Percentiles rank a stretch among this genome's conserved stretches.
Conservation (phyloP, 441 rosid genomes). For the Biscutella auriculata region DNA sequence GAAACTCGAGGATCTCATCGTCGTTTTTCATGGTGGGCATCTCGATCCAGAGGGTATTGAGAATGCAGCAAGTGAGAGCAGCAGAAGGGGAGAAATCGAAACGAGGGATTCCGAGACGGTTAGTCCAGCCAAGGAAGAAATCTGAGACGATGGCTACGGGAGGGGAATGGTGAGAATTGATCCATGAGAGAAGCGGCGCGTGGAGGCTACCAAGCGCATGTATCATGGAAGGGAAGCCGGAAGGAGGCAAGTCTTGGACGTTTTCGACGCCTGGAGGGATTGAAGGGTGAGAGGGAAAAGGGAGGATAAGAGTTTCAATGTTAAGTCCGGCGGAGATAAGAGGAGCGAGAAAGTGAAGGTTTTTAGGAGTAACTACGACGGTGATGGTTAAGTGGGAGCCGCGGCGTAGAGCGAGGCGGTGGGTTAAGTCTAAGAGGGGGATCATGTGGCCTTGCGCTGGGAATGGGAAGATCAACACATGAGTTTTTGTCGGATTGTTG, state of each 20-base stretch:
- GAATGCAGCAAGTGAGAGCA: slow-evolving; percentile 29
- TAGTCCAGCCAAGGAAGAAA: slow-evolving; percentile 45
- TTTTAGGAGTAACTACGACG: slow-evolving; percentile 27
- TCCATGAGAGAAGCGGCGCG: slow-evolving; percentile 36
- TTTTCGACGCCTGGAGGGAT: slow-evolving; percentile 24
- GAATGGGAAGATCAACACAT: slow-evolving; percentile 37
- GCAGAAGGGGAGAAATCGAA: slow-evolving; percentile 43
- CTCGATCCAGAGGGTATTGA: slow-evolving; percentile 27
- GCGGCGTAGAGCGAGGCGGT: slow-evolving; percentile 26
- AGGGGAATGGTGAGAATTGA: slow-evolving; percentile 34
- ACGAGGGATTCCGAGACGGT: slow-evolving; percentile 28
- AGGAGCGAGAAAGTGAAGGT: slow-evolving; percentile 27
- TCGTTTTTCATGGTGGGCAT: slow-evolving; percentile 21
- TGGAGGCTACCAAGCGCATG: slow-evolving; percentile 28
- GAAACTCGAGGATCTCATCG: slow-evolving; percentile 16
- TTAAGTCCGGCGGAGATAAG: slow-evolving; percentile 19
- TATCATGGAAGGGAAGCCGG: slow-evolving; percentile 16
- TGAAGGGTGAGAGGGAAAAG: slow-evolving; percentile 26
- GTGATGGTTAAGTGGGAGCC: slow-evolving; percentile 23
- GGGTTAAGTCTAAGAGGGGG: slow-evolving; percentile 38
- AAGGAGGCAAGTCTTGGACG: slow-evolving; percentile 25
- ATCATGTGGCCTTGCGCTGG: slow-evolving; percentile 45
- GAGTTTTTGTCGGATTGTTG: slow-evolving; percentile 3
- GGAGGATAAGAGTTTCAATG: slow-evolving; percentile 30
- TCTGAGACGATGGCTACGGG: slow-evolving; percentile 41